These are phyloP conservation scores for Physcomitrellopsis africana DNA, from an alignment of 225 moss, liverwort and hornwort genomes.

Conservation along the genomic window DNA sequence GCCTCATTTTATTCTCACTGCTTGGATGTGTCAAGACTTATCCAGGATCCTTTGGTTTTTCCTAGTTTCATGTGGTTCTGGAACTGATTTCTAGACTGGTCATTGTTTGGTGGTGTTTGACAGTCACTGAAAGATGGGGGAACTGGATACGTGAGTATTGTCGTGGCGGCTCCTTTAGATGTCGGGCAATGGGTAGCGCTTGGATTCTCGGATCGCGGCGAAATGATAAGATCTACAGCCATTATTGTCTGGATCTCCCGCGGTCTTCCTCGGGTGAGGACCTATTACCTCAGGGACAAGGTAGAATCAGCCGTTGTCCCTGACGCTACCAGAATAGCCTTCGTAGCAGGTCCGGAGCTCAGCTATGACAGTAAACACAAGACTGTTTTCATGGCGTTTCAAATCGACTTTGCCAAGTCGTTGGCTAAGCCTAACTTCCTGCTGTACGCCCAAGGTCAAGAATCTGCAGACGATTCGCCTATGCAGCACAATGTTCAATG, in stretches of 20 bases:
- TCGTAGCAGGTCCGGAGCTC: constrained; percentile 6
- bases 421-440: constrained; percentile 42
- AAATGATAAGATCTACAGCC: constrained; percentile 46
- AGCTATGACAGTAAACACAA: constrained; percentile 26
- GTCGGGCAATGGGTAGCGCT: constrained; percentile 37
- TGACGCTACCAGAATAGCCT: constrained; percentile 31
- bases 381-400: constrained; percentile 45
- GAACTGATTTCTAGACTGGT: no score
- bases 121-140: constrained; percentile 46
- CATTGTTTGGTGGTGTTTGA: constrained; percentile 6
- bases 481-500: constrained; percentile 22
- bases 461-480: constrained; percentile 40
- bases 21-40: neutral
- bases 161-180: constrained; percentile 44
- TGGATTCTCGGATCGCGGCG: constrained; percentile 41
- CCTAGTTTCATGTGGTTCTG: no score
- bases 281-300: constrained; percentile 35
- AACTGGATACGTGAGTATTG: constrained; percentile 47
- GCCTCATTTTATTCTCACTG: neutral
- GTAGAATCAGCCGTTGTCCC: constrained; percentile 22
- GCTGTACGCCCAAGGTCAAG: constrained; percentile 43
- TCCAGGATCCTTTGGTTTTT: no score
- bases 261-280: constrained; percentile 22
- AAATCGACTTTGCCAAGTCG: constrained; percentile 46
- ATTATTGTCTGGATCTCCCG: constrained; percentile 33